Percentiles rank a stretch among this genome's conserved stretches.
These are phyloP conservation scores for Dorcoceras hygrometricum DNA, from an alignment of 257 asterid species.

Conservation along the genomic window DNA sequence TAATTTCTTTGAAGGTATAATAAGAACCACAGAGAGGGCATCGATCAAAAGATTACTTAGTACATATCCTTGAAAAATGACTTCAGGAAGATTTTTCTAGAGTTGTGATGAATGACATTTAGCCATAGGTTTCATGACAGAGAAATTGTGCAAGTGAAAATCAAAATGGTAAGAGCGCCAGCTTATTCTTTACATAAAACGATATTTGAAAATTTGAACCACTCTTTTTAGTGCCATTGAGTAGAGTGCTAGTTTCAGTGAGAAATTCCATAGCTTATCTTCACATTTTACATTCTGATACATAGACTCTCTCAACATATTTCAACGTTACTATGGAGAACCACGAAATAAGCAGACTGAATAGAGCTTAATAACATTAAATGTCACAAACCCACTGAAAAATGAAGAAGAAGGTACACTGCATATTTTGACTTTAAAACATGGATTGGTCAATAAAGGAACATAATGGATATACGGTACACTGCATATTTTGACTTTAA, in stretches of 20 bases:
- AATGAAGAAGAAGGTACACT: constrained; percentile 14
- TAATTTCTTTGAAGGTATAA: constrained; percentile 7
- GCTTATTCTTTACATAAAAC: background rate
- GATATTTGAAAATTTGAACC: background rate
- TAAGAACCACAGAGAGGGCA: background rate
- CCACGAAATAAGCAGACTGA: constrained; percentile 15
- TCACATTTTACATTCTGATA: background rate
- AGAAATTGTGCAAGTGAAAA: constrained; percentile 13
- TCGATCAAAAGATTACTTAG: background rate
- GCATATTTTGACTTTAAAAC: constrained; percentile 17
- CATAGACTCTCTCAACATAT: background rate
- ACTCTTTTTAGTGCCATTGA: constrained; percentile 8
- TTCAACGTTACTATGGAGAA: background rate
- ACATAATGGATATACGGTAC: background rate
- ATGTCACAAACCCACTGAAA: constrained; percentile 14
- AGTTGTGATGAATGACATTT: constrained; percentile 14
- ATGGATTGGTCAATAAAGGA: constrained; percentile 6
- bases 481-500: constrained; percentile 16
- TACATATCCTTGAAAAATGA: constrained; percentile 4
- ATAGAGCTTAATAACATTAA: constrained; percentile 6
- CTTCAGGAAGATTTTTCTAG: constrained; percentile 8
- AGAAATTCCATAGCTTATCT: background rate
- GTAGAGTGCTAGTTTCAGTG: background rate
- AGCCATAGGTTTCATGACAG: background rate
- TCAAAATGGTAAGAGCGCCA: constrained; percentile 7